Base-by-base conservation (phyloP, 192 early-diverging fungal species). In the Coemansia sp. region DNA sequence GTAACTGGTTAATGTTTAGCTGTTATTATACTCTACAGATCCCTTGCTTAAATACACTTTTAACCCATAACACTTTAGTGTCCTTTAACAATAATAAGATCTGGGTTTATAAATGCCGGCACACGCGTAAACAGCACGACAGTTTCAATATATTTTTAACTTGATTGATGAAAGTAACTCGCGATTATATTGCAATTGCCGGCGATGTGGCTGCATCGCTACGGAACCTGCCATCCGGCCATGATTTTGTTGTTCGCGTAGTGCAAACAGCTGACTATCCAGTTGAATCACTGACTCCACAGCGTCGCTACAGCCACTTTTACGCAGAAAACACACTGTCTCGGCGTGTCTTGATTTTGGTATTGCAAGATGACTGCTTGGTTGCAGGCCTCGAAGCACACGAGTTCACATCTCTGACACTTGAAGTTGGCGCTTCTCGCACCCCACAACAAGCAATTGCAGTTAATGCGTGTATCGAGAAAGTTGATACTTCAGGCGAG, bases 401-500 rank as follows among this genome's bases (percentile, higher is more conserved):
- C 54, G 78, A 81, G 62, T 81, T 75, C 38, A 55, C 52, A n/a
- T 47, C 72, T 44, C 40, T 75, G 37, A 21, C 44, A 17, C 65
- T 60, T 11, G 64, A 80, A 40, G 34, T 64, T 11, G 42, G 15
- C 19, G 34, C 17, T 37, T 12, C 28, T 34, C 63, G 52, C 10
- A 11, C 31, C 31, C 69, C n/a, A 14, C 55, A 15, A 36, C 38
- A 40, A n/a, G 28, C 28, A 9, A 38, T 72, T 20, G 38, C 65
- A 14, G 68, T 75, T 19, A 60, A 81, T 25, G 64, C 62, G 3
- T 75, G 71, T 62, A 77, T 82, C 15, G 71, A 74, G 38, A 82
- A 82, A 37, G 34, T 82, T 17, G 81, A 82, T 60, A 75, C 69
- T 1, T 62, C 75, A 7, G 81, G 81, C 8, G 55, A 57, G 47